These are phyloP conservation scores for Mycocentrospora acerina DNA, from an alignment of 2,329 filamentous ascomycete genomes.

Conservation along the genomic window DNA sequence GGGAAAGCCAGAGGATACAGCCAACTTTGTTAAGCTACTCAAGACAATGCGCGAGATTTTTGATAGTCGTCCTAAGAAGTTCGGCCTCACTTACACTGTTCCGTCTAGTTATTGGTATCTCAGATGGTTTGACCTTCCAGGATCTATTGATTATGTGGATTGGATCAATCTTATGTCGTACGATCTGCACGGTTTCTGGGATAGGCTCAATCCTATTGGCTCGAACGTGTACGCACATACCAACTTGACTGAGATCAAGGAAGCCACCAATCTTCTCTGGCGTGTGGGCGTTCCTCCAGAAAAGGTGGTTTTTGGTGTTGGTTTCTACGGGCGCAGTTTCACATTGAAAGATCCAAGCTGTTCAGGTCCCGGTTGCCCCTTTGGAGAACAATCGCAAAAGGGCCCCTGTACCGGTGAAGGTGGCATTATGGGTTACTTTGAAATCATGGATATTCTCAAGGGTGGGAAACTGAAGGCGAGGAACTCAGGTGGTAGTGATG, in stretches of 20 bases:
- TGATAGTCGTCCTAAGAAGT: background rate
- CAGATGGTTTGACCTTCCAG: too few species aligned
- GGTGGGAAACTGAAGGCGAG: too few species aligned
- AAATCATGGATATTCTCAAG: conserved; percentile 18
- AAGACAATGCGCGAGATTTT: background rate
- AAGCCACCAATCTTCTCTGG: conserved; percentile 49
- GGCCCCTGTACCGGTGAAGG: conserved; percentile 18
- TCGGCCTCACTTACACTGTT: background rate
- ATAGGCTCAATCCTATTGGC: conserved; percentile 6
- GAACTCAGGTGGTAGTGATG: too few species aligned
- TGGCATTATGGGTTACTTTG: conserved; percentile 13
- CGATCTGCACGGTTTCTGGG: conserved; percentile 40
- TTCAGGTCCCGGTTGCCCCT: background rate
- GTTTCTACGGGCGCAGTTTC: conserved; percentile 47
- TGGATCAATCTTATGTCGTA: conserved; percentile 45
- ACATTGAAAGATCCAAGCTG: conserved; percentile 16
- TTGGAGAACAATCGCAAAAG: background rate
- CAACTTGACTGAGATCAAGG: conserved; percentile 50
- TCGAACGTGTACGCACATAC: conserved; percentile 42
- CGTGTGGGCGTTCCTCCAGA: conserved; percentile 43
- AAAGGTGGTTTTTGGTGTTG: conserved; percentile 47
- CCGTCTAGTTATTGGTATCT: background rate
- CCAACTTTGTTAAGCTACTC: background rate
- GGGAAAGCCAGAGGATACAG: conserved; percentile 1
- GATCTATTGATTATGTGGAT: background rate